Base-by-base conservation (phyloP, 768 basidiomycete genomes). In the Hygrocybe coccinea region DNA sequence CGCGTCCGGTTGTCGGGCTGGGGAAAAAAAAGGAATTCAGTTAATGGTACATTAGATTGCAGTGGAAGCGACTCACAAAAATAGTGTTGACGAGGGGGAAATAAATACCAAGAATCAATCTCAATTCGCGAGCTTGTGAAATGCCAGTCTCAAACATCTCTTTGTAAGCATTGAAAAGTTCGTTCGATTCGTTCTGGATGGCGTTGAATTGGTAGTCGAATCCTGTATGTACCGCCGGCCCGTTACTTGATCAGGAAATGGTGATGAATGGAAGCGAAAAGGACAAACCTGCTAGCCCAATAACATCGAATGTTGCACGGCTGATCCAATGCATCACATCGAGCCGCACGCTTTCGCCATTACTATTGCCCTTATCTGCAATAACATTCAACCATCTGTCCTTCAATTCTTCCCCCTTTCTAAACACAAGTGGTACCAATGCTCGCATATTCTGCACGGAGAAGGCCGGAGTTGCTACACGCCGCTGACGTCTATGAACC, bases 171-270 rank as follows among this genome's bases (percentile, higher is more conserved):
- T 69, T 67, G 60, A 91, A 87, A 7, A 92, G 76, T 60, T 87
- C 85, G 57, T 92, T 90, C 1, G 86, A 76, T 64, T 89, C 86
- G 44, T 89, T 79, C 45, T 87, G 78, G 35, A 95, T 86, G 1
- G 93, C 84, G 58, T 89, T 84, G 73, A 97, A 93, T 55, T 86
- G 76, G 63, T 95, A 95, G 59, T 85, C 89, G 64, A 95, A 95
- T 1, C 87, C 90, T 91, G 50, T 5, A 45, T 10, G 49, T 7
- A 36, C 25, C 12, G 25, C 36, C 36, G 37, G 12, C 25, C 41
- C 39, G 38, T 21, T 38, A 22, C 7, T n/a, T n/a, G n/a, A n/a
- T 1, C 19, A 21, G 49, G n/a, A 34, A 24, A 37, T n/a, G n/a
- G n/a, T n/a, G n/a, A n/a, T n/a, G 10, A 25, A 21, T 11, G 21